These are phyloP conservation scores for Globisporangium radiosum DNA, from an alignment of 352 stramenopile species.

Conservation along the genomic window DNA sequence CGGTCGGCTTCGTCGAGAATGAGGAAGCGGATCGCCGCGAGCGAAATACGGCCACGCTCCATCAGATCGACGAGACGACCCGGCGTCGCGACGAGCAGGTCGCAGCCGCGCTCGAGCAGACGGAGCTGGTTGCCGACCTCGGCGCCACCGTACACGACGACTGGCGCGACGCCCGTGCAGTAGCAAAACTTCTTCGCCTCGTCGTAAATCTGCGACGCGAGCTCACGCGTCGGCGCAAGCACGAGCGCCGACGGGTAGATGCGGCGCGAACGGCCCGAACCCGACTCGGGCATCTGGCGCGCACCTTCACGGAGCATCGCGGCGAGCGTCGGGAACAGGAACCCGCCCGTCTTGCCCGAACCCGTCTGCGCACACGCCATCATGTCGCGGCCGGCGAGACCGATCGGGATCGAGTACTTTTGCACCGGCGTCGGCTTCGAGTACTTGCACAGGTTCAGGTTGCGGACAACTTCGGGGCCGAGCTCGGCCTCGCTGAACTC, in stretches of 20 bases:
- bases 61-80: constrained; percentile 97
- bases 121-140: constrained; percentile 85
- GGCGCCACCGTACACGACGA: constrained; percentile 94
- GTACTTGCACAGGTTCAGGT: constrained; percentile 93
- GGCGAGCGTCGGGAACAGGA: constrained; percentile 97
- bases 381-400: constrained; percentile 91
- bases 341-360: constrained; percentile 95
- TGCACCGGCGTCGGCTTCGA: constrained; percentile 97
- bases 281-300: constrained; percentile 32
- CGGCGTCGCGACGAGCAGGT: constrained; percentile 97
- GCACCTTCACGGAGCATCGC: constrained; percentile 89
- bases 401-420: constrained; percentile 99
- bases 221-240: constrained; percentile 92
- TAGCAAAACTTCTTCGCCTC: constrained; percentile 97
- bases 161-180: constrained; percentile 90
- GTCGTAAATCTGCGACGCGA: constrained; percentile 95
- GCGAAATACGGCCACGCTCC: constrained; percentile 88
- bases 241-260: constrained; percentile 91
- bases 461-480: constrained; percentile 89
- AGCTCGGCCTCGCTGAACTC: constrained; percentile 88
- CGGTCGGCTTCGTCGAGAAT: constrained; percentile 99
- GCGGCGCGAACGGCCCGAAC: constrained; percentile 66
- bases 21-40: constrained; percentile 91
- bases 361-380: constrained; percentile 99
- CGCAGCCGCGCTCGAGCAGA: constrained; percentile 88